Percentiles rank a stretch among this genome's conserved stretches.
phyloP scores from a whole-genome alignment of 441 rosid species.

The Capsella rubella region DNA sequence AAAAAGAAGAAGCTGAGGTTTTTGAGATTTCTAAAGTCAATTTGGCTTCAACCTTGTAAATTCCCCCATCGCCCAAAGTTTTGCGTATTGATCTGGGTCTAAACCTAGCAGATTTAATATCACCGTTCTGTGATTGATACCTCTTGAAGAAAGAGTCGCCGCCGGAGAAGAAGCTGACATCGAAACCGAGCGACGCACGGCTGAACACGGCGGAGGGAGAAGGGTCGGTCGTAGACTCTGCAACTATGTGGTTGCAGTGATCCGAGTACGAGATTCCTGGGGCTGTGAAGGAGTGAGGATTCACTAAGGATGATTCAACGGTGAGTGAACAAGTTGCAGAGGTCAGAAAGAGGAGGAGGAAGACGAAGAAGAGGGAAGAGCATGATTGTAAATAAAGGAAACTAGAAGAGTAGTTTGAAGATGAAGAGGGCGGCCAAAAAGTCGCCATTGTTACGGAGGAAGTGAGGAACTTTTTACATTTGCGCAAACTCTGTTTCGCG shows the following conservation, averaged over 20 bases:
- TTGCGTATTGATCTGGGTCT: constrained; percentile 38
- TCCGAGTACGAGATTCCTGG: constrained; percentile 49
- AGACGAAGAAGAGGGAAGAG: constrained; percentile 26
- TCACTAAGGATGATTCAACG: constrained; percentile 28
- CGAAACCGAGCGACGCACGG: constrained; percentile 25
- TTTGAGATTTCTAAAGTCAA: constrained; percentile 52
- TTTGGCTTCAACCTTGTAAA: constrained; percentile 56
- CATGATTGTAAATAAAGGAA: constrained; percentile 8
- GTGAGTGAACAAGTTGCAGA: constrained; percentile 37
- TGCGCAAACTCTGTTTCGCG: constrained; percentile 38
- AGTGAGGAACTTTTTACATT: constrained; percentile 10
- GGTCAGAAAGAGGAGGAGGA: constrained; percentile 38
- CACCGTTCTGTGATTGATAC: constrained; percentile 16
- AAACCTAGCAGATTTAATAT: constrained; percentile 44
- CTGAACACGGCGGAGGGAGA: constrained; percentile 28
- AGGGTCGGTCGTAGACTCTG: constrained; percentile 49
- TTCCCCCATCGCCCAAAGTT: constrained; percentile 39
- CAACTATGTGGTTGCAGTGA: constrained; percentile 59
- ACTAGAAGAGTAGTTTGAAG: constrained; percentile 13
- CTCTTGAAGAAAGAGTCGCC: constrained; percentile 51
- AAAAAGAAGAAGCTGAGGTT: constrained; percentile 28
- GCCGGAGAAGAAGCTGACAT: constrained; percentile 60
- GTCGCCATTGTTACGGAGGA: constrained; percentile 47
- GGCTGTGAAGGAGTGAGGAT: constrained; percentile 29
- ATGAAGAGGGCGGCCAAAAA: constrained; percentile 2